phyloP scores from a whole-genome alignment of 768 basidiomycete species.

The Suillus bovinus region DNA sequence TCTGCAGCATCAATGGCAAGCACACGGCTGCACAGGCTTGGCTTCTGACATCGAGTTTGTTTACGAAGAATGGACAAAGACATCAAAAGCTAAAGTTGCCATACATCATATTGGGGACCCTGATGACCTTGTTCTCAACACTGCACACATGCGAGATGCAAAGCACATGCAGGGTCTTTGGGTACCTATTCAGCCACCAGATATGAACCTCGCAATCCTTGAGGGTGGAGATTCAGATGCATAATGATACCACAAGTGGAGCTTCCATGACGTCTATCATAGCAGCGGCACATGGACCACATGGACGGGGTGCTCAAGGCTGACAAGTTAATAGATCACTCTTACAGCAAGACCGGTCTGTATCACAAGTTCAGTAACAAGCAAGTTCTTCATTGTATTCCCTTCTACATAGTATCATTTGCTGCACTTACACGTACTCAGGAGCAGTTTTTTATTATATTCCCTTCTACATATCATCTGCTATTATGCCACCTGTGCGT shows the following conservation, averaged over 20 bases:
- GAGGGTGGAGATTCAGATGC: neutral
- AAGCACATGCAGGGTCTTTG: neutral
- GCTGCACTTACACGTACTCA: too few relatives aligned
- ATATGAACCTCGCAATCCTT: neutral
- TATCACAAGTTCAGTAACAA: neutral
- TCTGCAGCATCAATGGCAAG: too few relatives aligned
- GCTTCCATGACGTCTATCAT: neutral
- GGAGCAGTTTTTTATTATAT: too few relatives aligned
- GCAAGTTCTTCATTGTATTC: too few relatives aligned
- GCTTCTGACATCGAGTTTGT: too few relatives aligned
- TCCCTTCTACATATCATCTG: too few relatives aligned
- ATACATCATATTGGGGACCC: neutral
- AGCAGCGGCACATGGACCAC: neutral
- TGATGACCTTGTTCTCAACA: neutral
- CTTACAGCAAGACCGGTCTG: neutral
- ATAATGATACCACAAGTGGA: neutral
- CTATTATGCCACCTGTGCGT: too few relatives aligned
- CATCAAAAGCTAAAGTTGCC: too few relatives aligned
- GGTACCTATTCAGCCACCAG: neutral
- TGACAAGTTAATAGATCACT: neutral
- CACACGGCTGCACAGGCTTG: too few relatives aligned
- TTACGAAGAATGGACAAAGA: too few relatives aligned
- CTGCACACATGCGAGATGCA: neutral
- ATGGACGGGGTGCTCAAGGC: too few relatives aligned
- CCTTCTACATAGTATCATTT: too few relatives aligned